Evolutionary conservation across 495 filamentous ascomycete species (phyloP).

Genomic region (Endocarpon pusillum): DNA sequence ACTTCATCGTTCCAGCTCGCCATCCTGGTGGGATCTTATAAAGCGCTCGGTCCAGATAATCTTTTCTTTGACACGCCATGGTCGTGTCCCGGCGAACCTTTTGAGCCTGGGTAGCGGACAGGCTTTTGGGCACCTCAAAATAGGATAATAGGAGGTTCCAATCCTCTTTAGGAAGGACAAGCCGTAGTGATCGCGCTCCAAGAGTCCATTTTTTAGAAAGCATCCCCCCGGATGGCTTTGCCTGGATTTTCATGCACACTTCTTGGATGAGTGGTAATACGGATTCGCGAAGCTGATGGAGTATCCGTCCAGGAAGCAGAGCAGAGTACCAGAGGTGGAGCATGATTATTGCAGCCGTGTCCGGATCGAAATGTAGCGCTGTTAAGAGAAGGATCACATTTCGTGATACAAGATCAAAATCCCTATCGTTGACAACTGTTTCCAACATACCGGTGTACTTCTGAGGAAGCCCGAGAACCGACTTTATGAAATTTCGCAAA

Average conservation of each 20-base stretch:
- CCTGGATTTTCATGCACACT: slow-evolving; percentile 11
- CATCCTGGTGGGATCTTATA: slow-evolving; percentile 4
- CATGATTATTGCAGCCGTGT: slow-evolving; percentile 14
- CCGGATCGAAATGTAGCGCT: slow-evolving; percentile 9
- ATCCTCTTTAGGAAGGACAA: slow-evolving; percentile 8
- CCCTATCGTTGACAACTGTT: slow-evolving; percentile 25
- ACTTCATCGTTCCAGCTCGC: slow-evolving; percentile 8
- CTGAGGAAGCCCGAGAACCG: slow-evolving; percentile 18
- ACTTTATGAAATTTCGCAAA: slow-evolving; percentile 25
- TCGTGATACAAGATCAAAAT: slow-evolving; percentile 23
- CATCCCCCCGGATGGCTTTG: slow-evolving; percentile 4
- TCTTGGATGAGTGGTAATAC: slow-evolving; percentile 15
- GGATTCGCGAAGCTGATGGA: slow-evolving; percentile 9
- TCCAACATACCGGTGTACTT: slow-evolving; percentile 10
- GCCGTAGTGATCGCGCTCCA: slow-evolving; percentile 1
- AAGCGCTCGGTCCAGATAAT: slow-evolving; percentile 9
- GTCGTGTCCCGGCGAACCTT: slow-evolving; percentile 4
- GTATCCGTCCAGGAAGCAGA: no score
- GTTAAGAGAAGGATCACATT: slow-evolving; percentile 29
- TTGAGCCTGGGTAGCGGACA: slow-evolving; percentile 3
- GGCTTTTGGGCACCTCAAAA: slow-evolving; percentile 6
- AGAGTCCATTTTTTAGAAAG: slow-evolving; percentile 10
- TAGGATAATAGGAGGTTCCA: slow-evolving; percentile 8
- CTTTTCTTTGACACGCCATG: slow-evolving; percentile 5
- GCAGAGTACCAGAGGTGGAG: slow-evolving; percentile 25